Base-by-base conservation (phyloP, 768 basidiomycete species). In the Trichaptum fuscoviolaceum region DNA sequence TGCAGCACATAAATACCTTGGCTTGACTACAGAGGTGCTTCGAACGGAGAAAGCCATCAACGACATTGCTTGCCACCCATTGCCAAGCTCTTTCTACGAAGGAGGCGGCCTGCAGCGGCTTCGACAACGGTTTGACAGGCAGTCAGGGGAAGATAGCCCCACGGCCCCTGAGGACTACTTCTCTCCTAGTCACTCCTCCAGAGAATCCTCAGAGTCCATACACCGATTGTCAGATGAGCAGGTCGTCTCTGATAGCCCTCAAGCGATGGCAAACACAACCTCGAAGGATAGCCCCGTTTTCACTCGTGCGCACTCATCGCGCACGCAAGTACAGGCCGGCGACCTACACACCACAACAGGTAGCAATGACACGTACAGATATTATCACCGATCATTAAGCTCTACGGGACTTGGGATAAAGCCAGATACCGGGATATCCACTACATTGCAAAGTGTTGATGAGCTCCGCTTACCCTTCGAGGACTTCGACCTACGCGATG, bases 11-110 rank as follows among this genome's bases (percentile, higher is more conserved):
- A 91, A 91, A 72, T 99, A 97, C 75, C 86, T 99, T 7, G 97
- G 97, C 7, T 75, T 99, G 64, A 99, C 97, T 0, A 87, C 89
- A 20, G 97, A 99, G 76, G 93, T 99, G 5, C 87, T 99, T 36
- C 88, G 95, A 35, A 96, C 97, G 1, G 97, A 99, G 78, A 94
- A 97, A 73, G 92, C 93, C 0, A 96, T 99, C 75, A 99, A 99
- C 71, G 91, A 96, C 67, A 90, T 98, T 67, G 96, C 97, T 18
- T 96, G 95, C 63, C 94, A 99, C 75, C 97, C 97, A 1, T 82
- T 99, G 0, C 96, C 97, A 0, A 78, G 85, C 17, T 87, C 89
- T 0, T 99, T 99, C 79, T 99, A 98, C 71, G 90, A 95, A 75
- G 88, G 90, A 9, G 94, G 94, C 6, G 96, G 97, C 7, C 83